Percentiles rank a stretch among this genome's conserved stretches.
Evolutionary conservation across 805 yeast species (phyloP).

Genomic region (Metschnikowia colocasiae): DNA sequence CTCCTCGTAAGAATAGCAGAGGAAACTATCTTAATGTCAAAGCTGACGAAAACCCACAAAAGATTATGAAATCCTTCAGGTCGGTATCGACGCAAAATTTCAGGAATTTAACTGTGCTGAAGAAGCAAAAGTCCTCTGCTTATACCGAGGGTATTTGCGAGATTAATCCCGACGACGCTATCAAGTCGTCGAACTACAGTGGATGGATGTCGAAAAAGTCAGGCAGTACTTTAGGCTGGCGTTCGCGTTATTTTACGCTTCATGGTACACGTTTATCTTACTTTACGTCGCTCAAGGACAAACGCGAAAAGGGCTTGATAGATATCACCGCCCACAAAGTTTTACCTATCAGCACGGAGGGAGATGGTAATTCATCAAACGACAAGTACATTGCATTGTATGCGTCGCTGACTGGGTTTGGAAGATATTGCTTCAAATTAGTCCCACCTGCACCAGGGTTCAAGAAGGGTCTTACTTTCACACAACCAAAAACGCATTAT

Average conservation of each 20-base stretch:
- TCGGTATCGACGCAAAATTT: slow-evolving; percentile 52
- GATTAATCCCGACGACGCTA: slow-evolving; percentile 73
- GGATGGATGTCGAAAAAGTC: slow-evolving; percentile 95
- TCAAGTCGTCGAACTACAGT: slow-evolving; percentile 66
- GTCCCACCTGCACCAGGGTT: slow-evolving; percentile 98
- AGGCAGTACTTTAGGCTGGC: slow-evolving; percentile 86
- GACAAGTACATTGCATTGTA: slow-evolving; percentile 82
- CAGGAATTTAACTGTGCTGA: slow-evolving; percentile 40
- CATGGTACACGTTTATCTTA: slow-evolving; percentile 94
- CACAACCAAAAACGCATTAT: slow-evolving; percentile 93
- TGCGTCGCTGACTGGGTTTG: slow-evolving; percentile 92
- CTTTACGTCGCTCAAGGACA: slow-evolving; percentile 73
- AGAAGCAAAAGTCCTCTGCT: slow-evolving; percentile 70
- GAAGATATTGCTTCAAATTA: slow-evolving; percentile 87
- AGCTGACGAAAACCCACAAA: slow-evolving; percentile 9
- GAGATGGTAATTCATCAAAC: slow-evolving; percentile 49
- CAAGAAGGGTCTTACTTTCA: slow-evolving; percentile 89
- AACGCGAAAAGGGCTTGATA: slow-evolving; percentile 84
- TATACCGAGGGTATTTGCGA: slow-evolving; percentile 83
- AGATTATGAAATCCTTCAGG: slow-evolving; percentile 48
- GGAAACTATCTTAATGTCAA: slow-evolving; percentile 32
- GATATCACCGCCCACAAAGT: slow-evolving; percentile 96
- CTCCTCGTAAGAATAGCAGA: slow-evolving; percentile 34
- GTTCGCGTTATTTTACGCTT: slow-evolving; percentile 75
- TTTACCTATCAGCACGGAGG: slow-evolving; percentile 52